Evolutionary conservation across 1,284 basidiomycete genomes (phyloP).

Genomic region (Leccinum variabile): DNA sequence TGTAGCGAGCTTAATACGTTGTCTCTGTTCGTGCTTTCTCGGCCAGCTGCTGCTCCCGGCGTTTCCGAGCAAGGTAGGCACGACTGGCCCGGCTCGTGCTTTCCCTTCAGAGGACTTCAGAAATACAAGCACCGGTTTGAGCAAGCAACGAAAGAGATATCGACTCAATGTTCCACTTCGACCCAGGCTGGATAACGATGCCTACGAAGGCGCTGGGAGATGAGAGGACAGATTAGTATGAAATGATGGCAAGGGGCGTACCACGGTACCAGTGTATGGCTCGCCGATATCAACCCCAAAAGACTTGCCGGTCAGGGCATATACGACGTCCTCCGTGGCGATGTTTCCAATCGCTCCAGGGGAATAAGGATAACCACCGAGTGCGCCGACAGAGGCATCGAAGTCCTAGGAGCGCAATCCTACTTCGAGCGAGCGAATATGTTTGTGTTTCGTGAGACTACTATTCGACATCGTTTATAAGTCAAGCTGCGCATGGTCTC

Average conservation of each 20-base stretch:
- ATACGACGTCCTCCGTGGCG: constrained; percentile 87
- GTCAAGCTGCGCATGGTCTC: neutral
- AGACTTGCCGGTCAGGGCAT: constrained; percentile 64
- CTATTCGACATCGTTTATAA: constrained; percentile 38
- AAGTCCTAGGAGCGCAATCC: constrained; percentile 62
- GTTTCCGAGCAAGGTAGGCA: too few relatives aligned
- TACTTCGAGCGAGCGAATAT: constrained; percentile 60
- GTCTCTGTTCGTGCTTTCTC: too few relatives aligned
- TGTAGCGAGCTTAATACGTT: too few relatives aligned
- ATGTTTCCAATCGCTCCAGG: constrained; percentile 95
- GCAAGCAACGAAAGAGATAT: too few relatives aligned
- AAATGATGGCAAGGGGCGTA: neutral
- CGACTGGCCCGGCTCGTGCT: too few relatives aligned
- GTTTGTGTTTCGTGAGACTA: constrained; percentile 93
- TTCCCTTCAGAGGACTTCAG: too few relatives aligned
- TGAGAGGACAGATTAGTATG: too few relatives aligned
- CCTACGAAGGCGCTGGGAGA: too few relatives aligned
- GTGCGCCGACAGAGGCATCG: constrained; percentile 78
- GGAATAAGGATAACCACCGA: constrained; percentile 94
- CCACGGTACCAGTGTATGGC: constrained; percentile 18
- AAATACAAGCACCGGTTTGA: constrained; percentile 28
- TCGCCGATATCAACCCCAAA: constrained; percentile 21
- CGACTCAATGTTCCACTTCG: too few relatives aligned
- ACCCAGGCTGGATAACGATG: too few relatives aligned
- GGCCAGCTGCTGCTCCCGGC: too few relatives aligned